Evolutionary conservation across 805 yeast genomes (phyloP).

Genomic region (Sugiyamaella americana): DNA sequence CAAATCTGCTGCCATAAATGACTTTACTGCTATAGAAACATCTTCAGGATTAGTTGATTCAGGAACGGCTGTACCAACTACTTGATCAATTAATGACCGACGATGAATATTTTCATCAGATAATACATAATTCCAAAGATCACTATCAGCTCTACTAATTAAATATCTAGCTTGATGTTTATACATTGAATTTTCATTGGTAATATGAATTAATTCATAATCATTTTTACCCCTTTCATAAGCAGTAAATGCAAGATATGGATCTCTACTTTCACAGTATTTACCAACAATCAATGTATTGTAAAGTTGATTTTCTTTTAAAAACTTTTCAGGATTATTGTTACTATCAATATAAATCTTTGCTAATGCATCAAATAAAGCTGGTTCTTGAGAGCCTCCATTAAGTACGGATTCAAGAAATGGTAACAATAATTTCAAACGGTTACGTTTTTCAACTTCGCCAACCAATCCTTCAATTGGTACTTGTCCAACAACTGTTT

Average conservation of each 20-base stretch:
- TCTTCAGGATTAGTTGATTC: conserved; percentile 91
- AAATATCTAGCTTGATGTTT: conserved; percentile 98
- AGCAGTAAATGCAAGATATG: conserved; percentile 94
- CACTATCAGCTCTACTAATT: conserved; percentile 77
- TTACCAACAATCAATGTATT: conserved; percentile 95
- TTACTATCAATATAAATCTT: conserved; percentile 97
- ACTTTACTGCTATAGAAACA: conserved; percentile 85
- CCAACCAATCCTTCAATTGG: conserved; percentile 83
- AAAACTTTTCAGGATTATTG: conserved; percentile 94
- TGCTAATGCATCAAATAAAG: conserved; percentile 90
- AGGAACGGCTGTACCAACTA: conserved; percentile 93
- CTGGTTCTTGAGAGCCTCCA: conserved; percentile 79
- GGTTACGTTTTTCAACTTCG: conserved; percentile 95
- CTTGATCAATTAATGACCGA: conserved; percentile 87
- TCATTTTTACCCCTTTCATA: conserved; percentile 94
- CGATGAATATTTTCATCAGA: conserved; percentile 73
- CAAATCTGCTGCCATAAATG: conserved; percentile 91
- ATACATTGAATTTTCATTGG: conserved; percentile 97
- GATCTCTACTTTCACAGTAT: conserved; percentile 98
- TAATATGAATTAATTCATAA: conserved; percentile 79
- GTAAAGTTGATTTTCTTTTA: conserved; percentile 82
- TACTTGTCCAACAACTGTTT: conserved; percentile 87
- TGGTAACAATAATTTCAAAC: conserved; percentile 85
- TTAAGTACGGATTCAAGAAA: conserved; percentile 84
- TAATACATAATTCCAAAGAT: conserved; percentile 77